Base-by-base conservation (phyloP, 208 protist genomes). In the Dictyostelium gargantuum region DNA sequence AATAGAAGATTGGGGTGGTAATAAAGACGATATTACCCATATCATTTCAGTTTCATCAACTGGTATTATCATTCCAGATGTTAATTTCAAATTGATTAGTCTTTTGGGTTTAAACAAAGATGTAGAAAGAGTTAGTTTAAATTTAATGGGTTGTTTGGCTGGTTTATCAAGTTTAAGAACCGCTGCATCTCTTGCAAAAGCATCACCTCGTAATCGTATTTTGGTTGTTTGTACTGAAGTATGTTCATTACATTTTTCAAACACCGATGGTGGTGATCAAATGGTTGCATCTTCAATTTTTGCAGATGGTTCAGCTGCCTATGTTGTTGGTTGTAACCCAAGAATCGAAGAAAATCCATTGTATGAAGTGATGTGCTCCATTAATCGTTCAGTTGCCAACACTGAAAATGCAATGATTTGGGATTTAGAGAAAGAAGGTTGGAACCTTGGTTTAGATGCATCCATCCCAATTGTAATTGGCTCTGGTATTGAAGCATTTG, bases 101-200 rank as follows among this genome's bases (percentile, higher is more conserved):
- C 15, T 38, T 32, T 52, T 94, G 6, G 84, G 84, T 40, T 66
- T 94, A 11, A 84, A 91, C 21, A n/a, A 70, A 21, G 84, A 75
- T 48, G 66, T 85, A 0, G 42, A 94, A 50, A 61, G 92, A 50
- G 50, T 94, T 6, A 56, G 44, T n/a, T 46, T 92, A 32, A 94
- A 94, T 54, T 91, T 94, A 35, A 94, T 91, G 84, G 92, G 92
- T 48, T 94, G 92, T 81, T 50, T 91, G 4, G 84, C 85, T 9
- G 92, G 85, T 70, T 76, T 91, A 52, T 68, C 85, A 9, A 79
- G 40, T 26, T 21, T 94, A 19, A 58, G 85, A 58, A 70, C 61
- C 4, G 84, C 92, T 10, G 11, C 35, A 0, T 38, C 48, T 19
- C 26, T 84, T 5, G 84, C 92, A 9, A 76, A 70, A 21, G 58